phyloP scores from a whole-genome alignment of 108 stramenopile genomes.

The Craspedostauros australis region DNA sequence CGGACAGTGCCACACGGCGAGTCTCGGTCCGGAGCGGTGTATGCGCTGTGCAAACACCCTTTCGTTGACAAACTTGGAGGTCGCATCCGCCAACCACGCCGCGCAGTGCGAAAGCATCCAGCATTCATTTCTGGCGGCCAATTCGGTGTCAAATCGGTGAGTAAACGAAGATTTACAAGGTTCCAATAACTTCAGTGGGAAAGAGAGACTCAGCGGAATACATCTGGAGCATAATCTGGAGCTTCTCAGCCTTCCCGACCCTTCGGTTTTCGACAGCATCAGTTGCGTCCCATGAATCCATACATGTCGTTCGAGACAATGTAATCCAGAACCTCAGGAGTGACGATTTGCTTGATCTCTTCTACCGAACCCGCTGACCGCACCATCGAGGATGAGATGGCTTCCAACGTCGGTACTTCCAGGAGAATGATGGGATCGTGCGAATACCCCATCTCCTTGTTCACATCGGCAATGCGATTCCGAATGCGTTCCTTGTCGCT shows the following conservation, averaged over 20 bases:
- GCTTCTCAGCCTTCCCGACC: neutral
- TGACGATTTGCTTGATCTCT: conserved; percentile 22
- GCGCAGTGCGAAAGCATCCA: neutral
- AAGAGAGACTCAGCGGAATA: neutral
- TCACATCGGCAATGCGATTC: conserved; percentile 2
- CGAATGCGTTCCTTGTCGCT: neutral
- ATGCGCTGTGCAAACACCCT: too few relatives aligned
- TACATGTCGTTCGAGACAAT: conserved; percentile 51
- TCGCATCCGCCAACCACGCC: too few relatives aligned
- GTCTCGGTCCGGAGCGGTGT: too few relatives aligned
- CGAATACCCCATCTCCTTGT: conserved; percentile 12
- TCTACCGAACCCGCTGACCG: conserved; percentile 31
- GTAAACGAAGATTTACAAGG: neutral
- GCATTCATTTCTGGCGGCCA: neutral
- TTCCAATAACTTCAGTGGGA: neutral
- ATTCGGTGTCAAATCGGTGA: neutral
- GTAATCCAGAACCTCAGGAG: conserved; percentile 51
- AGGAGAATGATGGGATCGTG: conserved; percentile 19
- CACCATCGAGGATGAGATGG: conserved; percentile 51
- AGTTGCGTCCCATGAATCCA: too few relatives aligned
- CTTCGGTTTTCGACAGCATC: too few relatives aligned
- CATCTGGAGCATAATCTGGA: too few relatives aligned
- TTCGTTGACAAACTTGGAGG: too few relatives aligned
- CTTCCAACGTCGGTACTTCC: conserved; percentile 35
- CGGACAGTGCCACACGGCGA: too few relatives aligned